These are phyloP conservation scores for Apiospora hydei DNA, from an alignment of 2,329 filamentous ascomycete genomes.

Conservation along the genomic window DNA sequence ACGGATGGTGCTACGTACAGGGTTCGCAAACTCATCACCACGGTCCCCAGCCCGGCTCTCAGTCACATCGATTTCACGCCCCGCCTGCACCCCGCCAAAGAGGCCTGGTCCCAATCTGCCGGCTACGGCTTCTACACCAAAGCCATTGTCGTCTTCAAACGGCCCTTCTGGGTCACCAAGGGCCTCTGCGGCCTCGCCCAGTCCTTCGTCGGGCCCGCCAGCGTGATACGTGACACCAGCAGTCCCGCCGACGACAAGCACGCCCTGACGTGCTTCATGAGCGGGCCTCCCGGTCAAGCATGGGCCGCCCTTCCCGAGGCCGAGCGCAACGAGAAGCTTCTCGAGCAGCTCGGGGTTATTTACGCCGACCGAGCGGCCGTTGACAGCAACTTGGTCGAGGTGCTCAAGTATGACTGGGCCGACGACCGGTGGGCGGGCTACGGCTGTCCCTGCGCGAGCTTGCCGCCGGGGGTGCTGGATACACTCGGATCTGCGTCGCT, in stretches of 20 bases:
- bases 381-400: conserved; percentile 40
- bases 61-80: conserved; percentile 56
- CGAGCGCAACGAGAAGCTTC: conserved; percentile 35
- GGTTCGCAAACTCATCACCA: conserved; percentile 55
- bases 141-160: conserved; percentile 51
- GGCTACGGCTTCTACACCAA: conserved; percentile 59
- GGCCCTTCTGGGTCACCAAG: conserved; percentile 47
- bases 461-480: conserved; percentile 48
- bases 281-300: conserved; percentile 42
- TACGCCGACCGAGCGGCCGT: conserved; percentile 32
- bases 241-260: conserved; percentile 39
- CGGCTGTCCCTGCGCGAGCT: conserved; percentile 49
- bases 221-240: conserved; percentile 53
- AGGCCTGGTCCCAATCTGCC: conserved; percentile 43
- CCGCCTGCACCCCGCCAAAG: conserved; percentile 50
- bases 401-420: conserved; percentile 47
- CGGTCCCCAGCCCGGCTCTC: conserved; percentile 55
- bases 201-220: conserved; percentile 53
- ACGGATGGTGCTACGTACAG: conserved; percentile 39
- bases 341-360: conserved; percentile 39
- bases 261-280: conserved; percentile 51
- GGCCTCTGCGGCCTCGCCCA: conserved; percentile 55
- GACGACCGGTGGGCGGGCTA: conserved; percentile 46
- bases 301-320: conserved; percentile 39
- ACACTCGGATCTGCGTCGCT: conserved; percentile 34